phyloP scores from a whole-genome alignment of 768 basidiomycete species.

The Tephrocybe sp. region DNA sequence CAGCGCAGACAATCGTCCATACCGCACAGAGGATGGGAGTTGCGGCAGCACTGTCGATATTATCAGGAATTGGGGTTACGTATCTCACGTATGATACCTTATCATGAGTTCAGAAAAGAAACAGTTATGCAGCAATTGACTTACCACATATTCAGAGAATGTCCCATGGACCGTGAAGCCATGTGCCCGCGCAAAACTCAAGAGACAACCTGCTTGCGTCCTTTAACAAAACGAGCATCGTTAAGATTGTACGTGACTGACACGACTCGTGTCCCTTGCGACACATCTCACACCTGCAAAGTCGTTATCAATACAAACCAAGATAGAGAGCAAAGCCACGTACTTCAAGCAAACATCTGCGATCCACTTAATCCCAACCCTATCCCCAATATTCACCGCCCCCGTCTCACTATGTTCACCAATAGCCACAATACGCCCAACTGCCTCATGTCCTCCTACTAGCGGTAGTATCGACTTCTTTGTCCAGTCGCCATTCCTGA shows the following conservation, averaged over 20 bases:
- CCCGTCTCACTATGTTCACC: slow-evolving; percentile 50
- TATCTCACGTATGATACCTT: slow-evolving; percentile 64
- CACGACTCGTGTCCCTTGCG: slow-evolving; percentile 59
- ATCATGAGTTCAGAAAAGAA: not conserved
- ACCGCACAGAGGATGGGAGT: slow-evolving; percentile 76
- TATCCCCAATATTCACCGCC: slow-evolving; percentile 67
- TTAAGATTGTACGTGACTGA: slow-evolving; percentile 13
- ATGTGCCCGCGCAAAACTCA: slow-evolving; percentile 40
- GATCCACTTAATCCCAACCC: slow-evolving; percentile 81
- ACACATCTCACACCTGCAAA: slow-evolving; percentile 67
- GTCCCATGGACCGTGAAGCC: slow-evolving; percentile 73
- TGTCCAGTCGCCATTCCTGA: slow-evolving; percentile 60
- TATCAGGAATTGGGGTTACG: slow-evolving; percentile 77
- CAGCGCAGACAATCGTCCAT: slow-evolving; percentile 14
- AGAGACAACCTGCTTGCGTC: slow-evolving; percentile 42
- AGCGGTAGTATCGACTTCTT: slow-evolving; percentile 50
- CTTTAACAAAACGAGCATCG: not conserved
- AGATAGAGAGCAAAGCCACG: slow-evolving; percentile 1
- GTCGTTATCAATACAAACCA: not conserved
- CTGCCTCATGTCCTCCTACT: slow-evolving; percentile 80
- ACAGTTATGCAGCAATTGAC: slow-evolving; percentile 16
- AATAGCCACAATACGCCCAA: slow-evolving; percentile 77
- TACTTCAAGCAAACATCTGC: slow-evolving; percentile 37
- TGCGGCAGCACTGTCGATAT: slow-evolving; percentile 59
- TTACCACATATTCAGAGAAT: slow-evolving; percentile 63